phyloP scores from a whole-genome alignment of 202 grass and related monocot genomes.

The Hordeum pubiflorum region DNA sequence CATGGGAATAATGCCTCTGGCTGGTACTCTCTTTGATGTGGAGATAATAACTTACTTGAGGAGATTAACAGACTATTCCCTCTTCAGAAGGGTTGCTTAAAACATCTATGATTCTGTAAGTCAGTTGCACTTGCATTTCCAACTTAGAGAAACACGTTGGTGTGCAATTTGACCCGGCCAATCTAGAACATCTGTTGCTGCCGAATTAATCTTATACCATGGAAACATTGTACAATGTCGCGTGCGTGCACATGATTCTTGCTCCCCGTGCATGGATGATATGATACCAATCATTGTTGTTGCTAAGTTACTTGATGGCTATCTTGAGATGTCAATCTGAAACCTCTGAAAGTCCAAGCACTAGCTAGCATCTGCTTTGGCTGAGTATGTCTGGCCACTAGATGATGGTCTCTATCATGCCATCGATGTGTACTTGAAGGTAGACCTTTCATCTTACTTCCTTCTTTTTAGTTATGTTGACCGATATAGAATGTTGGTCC shows the following conservation, averaged over 20 bases:
- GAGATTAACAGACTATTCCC: no score
- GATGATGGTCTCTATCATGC: conserved; percentile 88
- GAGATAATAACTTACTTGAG: no score
- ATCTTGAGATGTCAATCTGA: conserved; percentile 84
- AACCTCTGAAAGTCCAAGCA: conserved; percentile 60
- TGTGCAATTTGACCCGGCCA: conserved; percentile 71
- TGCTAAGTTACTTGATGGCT: conserved; percentile 70
- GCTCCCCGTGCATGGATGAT: conserved; percentile 60
- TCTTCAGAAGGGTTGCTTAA: no score
- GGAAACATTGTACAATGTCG: conserved; percentile 84
- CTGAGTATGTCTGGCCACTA: conserved; percentile 72
- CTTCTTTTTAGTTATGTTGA: not conserved
- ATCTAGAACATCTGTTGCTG: conserved; percentile 45
- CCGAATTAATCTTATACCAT: conserved; percentile 41
- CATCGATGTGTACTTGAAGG: no score
- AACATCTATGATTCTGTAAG: no score
- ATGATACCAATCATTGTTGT: conserved; percentile 54
- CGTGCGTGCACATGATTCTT: conserved; percentile 81
- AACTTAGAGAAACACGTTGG: no score
- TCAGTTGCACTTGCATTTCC: no score
- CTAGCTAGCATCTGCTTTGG: conserved; percentile 57
- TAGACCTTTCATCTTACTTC: not conserved
- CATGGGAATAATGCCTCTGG: not conserved
- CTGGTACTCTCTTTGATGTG: no score
- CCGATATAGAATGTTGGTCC: no score